Evolutionary conservation across 2,329 filamentous ascomycete species (phyloP), one percentile per base, ranked within the genome.

Genomic region (Scedosporium dehoogii): DNA sequence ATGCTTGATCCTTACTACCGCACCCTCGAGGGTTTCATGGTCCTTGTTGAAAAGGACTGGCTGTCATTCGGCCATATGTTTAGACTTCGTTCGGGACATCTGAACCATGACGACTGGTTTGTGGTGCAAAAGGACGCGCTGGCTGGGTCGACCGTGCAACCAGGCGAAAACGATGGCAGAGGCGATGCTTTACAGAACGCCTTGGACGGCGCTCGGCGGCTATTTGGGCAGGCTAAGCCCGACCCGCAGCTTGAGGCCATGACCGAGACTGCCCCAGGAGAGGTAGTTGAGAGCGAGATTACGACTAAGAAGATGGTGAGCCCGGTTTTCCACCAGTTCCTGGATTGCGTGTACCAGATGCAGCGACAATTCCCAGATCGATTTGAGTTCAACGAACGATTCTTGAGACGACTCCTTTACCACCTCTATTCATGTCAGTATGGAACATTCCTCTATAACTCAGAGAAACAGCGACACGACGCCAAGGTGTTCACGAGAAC

Each of bases 11-110:
- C 94, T 0, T 97, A 96, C 74, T 99, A 92, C 73, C 86, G 94
- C 60, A 97, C 94, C 0, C 79, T 99, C 59, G 89, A 97, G 68
- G 94, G 94, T 0, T 99, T 97, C 73, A 92, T 97, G 68, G 87
- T 96, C 2, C 78, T 99, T 6, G 83, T 99, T 2, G 94, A 99
- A 74, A 99, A 99, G 73, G 94, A 99, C 71, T 99, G 94, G 91
- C 77, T 99, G 12, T 94, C 93, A 0, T 99, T 97, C 75, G 94
- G 94, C 1, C 93, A 99, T 74, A 97, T 96, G 88, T 99, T 99
- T 75, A 86, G 92, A 62, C 86, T 96, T 69, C 87, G 94, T n/a
- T 90, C 90, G 14, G 94, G 94, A 3, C 89, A 90, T 68, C 76
- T 97, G 62, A 91, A 87, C 70, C 90, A 90, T 66, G 93, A 97